phyloP scores from a whole-genome alignment of 495 filamentous ascomycete genomes.

The Daldinia caldariorum region DNA sequence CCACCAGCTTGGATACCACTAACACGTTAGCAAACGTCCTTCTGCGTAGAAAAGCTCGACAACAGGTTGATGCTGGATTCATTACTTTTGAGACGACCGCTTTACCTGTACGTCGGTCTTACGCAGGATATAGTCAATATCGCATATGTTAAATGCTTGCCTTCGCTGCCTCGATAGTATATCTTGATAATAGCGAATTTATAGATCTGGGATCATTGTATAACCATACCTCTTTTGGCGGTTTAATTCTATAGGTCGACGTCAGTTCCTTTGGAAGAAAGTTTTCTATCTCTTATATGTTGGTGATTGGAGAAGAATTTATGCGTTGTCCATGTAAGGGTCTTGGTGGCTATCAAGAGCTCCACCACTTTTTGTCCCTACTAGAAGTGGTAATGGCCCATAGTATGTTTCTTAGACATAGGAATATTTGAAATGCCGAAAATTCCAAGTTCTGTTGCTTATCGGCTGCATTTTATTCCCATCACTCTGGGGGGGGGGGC shows the following conservation, averaged over 20 bases:
- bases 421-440: not conserved
- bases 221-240: not conserved
- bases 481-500: too few relatives aligned
- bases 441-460: not conserved
- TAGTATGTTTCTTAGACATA: not conserved
- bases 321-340: not conserved
- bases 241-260: not conserved
- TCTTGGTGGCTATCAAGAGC: not conserved
- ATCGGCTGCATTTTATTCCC: not conserved
- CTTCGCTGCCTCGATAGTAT: not conserved
- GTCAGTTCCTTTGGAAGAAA: not conserved
- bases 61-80: not conserved
- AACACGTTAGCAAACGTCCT: not conserved
- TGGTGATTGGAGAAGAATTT: not conserved
- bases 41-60: not conserved
- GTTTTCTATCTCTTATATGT: not conserved
- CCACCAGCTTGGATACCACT: not conserved
- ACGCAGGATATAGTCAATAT: not conserved
- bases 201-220: not conserved
- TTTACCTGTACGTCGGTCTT: not conserved
- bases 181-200: not conserved
- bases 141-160: not conserved
- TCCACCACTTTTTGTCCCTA: not conserved
- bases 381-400: not conserved
- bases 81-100: not conserved